Evolutionary conservation across 23 red algal genomes (phyloP), one percentile per base, ranked within the genome.

Genomic region (Gracilaria gracilis): DNA sequence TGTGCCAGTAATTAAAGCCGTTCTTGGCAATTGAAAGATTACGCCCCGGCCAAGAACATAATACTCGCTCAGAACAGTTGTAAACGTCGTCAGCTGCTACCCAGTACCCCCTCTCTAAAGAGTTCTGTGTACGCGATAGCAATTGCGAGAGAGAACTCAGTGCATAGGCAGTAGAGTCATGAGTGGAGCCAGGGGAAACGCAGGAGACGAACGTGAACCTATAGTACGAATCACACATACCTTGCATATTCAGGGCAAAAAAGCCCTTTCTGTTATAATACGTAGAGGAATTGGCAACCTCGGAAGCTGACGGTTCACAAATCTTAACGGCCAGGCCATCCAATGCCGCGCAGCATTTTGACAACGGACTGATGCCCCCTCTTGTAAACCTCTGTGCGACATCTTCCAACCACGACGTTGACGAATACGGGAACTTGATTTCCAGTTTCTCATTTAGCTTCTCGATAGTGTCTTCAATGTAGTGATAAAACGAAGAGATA

Each of bases 1-100:
- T 69, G 0, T 53, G 62, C 83, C 83, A 75, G 27, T 50, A 87
- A 8, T 87, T 87, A 28, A 87, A 87, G 2, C 36, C 34, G 3
- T 49, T 0, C 9, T 75, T 75, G 9, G 64, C 14, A 6, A 39
- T 28, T 12, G 35, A 33, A 27, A 75, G 69, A 44, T 50, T 50
- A 25, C 83, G 83, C 23, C 69, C 83, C 28, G 83, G 66, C 83
- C 83, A 87, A 28, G 83, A 66, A 31, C 55, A 29, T 20, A 87
- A 31, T 19, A 87, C 25, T 31, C 64, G 39, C 0, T 72, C 0
- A 23, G n/a, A 33, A 35, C 4, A 87, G 5, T 42, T 46, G 54
- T 87, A 87, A 33, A 2, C 66, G 17, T 72, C 38, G 61, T 87
- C 66, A 24, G 7, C 64, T 31, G 46, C 83, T 33, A 87, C 42